Conservation (phyloP, 1,284 basidiomycete species). For the Gymnopus androsaceus region DNA sequence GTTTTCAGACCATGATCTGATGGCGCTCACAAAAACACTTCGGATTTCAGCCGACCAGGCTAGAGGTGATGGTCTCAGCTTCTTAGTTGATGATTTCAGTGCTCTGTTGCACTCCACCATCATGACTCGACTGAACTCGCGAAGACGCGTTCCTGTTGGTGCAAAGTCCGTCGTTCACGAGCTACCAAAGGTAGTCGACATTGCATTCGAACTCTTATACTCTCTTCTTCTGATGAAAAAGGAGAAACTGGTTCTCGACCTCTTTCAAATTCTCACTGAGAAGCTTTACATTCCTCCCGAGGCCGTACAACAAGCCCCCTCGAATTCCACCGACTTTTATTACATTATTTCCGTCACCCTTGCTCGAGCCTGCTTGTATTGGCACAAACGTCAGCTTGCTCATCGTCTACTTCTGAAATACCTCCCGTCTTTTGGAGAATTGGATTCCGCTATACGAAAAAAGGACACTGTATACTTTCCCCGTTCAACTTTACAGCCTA, state of each 20-base stretch:
- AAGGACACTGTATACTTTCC: not conserved
- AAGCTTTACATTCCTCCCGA: constrained; percentile 35
- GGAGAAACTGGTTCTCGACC: constrained; percentile 28
- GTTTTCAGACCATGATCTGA: not conserved
- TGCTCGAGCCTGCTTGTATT: constrained; percentile 49
- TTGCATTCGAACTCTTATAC: constrained; percentile 31
- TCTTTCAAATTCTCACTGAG: constrained; percentile 13
- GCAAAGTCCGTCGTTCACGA: constrained; percentile 26
- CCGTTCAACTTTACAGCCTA: not conserved
- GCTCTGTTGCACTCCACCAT: constrained; percentile 1
- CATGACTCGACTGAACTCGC: not conserved
- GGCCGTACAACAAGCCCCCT: constrained; percentile 39
- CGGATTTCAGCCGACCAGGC: not conserved
- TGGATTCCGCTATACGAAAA: not conserved
- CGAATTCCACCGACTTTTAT: constrained; percentile 38
- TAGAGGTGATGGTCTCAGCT: not conserved
- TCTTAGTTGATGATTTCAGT: not conserved
- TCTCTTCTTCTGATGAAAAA: constrained; percentile 36
- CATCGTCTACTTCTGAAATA: constrained; percentile 37
- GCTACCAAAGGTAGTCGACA: constrained; percentile 32
- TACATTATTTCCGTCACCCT: constrained; percentile 48
- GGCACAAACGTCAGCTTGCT: constrained; percentile 48
- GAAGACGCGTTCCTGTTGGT: constrained; percentile 26
- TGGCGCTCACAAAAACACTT: not conserved
- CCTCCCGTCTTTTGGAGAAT: constrained; percentile 23